Conservation (phyloP, 331 rosid species). For the Quercus tomentella region DNA sequence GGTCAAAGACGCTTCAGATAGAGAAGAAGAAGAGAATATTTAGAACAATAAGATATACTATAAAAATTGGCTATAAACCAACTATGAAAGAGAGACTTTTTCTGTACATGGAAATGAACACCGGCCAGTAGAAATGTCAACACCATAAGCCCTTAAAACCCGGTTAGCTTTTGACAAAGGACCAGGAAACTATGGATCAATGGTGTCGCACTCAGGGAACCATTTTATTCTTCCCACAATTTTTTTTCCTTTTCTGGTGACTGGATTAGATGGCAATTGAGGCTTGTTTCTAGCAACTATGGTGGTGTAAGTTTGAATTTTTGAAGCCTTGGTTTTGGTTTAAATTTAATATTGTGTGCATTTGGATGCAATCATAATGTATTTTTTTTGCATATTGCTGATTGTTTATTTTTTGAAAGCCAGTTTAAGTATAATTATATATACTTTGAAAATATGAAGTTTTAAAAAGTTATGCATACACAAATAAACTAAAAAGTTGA, state of each 20-base stretch:
- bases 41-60: neutral
- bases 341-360: too few species aligned
- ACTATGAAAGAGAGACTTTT: neutral
- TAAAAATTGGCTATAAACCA: neutral
- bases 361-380: too few species aligned
- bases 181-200: constrained; percentile 32
- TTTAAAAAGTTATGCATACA: too few species aligned
- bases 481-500: too few species aligned
- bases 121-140: constrained; percentile 64
- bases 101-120: constrained; percentile 20
- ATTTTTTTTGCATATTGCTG: too few species aligned
- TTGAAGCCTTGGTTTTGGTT: neutral
- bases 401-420: too few species aligned
- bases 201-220: constrained; percentile 44
- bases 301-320: neutral
- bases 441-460: too few species aligned
- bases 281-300: neutral
- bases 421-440: too few species aligned
- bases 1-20: constrained; percentile 77
- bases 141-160: constrained; percentile 43
- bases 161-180: constrained; percentile 59
- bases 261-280: neutral
- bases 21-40: constrained; percentile 19
- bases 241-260: constrained; percentile 5
- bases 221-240: constrained; percentile 21